Percentiles rank a stretch among this genome's conserved stretches.
Conservation (phyloP, 73 alveolate species). For the Tetrahymena borealis region DNA sequence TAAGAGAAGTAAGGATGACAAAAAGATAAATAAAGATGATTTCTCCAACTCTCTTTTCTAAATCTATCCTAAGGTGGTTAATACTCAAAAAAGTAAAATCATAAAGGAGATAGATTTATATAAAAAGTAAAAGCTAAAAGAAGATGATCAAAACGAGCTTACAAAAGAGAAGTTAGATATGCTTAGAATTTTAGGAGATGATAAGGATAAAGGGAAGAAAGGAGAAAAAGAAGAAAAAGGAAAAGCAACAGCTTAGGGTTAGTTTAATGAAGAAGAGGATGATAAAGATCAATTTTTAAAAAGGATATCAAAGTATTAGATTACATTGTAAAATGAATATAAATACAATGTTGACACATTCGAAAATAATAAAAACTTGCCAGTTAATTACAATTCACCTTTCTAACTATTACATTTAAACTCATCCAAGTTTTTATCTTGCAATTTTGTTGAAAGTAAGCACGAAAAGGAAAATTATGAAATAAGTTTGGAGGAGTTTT, state of each 20-base stretch:
- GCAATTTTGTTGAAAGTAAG: constrained; percentile 30
- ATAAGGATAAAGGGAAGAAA: neutral
- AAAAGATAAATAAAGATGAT: constrained; percentile 4
- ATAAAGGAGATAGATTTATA: constrained; percentile 7
- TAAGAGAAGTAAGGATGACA: neutral
- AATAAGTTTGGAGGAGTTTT: constrained; percentile 30
- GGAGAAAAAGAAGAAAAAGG: constrained; percentile 33
- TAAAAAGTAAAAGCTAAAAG: neutral
- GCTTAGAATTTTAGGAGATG: neutral
- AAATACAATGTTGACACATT: constrained; percentile 42
- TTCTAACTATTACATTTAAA: constrained; percentile 32
- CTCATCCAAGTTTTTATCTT: constrained; percentile 31
- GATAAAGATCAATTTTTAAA: constrained; percentile 1
- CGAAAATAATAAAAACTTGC: constrained; percentile 1
- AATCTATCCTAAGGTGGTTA: constrained; percentile 30
- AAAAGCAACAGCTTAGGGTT: neutral
- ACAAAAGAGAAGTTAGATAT: neutral
- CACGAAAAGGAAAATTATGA: constrained; percentile 23
- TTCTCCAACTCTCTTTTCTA: constrained; percentile 24
- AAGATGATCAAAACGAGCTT: neutral
- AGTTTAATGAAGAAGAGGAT: neutral
- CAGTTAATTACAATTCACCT: constrained; percentile 25
- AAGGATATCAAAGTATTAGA: constrained; percentile 9
- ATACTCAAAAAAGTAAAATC: constrained; percentile 22
- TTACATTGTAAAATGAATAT: constrained; percentile 12